Evolutionary conservation across 352 stramenopile species (phyloP), one percentile per base, ranked within the genome.

Genomic region (Phytophthora fragariae): DNA sequence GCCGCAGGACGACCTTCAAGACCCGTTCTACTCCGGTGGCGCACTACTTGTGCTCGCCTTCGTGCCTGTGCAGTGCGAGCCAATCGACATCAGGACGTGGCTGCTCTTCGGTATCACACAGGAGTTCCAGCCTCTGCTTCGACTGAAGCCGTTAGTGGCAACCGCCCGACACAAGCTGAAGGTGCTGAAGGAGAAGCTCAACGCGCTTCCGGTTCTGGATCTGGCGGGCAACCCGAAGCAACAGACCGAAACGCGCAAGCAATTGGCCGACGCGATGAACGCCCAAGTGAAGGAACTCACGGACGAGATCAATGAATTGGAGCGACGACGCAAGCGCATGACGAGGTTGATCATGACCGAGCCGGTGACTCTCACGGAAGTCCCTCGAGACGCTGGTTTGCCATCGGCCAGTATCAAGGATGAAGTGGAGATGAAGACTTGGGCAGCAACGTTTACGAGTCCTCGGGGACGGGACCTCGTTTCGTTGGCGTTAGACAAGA

Each of bases 331-430:
- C 12, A 80, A 72, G 21, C 80, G 82, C 5, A 80, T 89, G 17
- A 83, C 81, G 46, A 77, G 68, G 24, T 65, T 92, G 8, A 57
- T 93, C 35, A 76, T 85, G 76, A 91, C 84, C 3, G 86, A 91
- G 54, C 84, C 86, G 5, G 65, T 91, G n/a, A 70, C 80, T 11
- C 70, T 92, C 8, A 68, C 73, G 0, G 64, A 76, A 41, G 56
- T 88, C 21, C 65, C 80, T 14, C 69, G 73, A 37, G 82, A 88
- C 31, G 57, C 71, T 12, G 53, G 57, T 17, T 17, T 70, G 12
- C 58, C 57, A 62, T 72, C 66, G n/a, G 72, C 66, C 31, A 72
- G 61, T 8, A 66, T 80, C 47, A 76, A 83, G 11, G 47, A 77
- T 17, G 71, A 85, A 66, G 69, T 88, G 1, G 86, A 93, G 64